phyloP scores from a whole-genome alignment of 345 rosid species.

The Firmiana major region DNA sequence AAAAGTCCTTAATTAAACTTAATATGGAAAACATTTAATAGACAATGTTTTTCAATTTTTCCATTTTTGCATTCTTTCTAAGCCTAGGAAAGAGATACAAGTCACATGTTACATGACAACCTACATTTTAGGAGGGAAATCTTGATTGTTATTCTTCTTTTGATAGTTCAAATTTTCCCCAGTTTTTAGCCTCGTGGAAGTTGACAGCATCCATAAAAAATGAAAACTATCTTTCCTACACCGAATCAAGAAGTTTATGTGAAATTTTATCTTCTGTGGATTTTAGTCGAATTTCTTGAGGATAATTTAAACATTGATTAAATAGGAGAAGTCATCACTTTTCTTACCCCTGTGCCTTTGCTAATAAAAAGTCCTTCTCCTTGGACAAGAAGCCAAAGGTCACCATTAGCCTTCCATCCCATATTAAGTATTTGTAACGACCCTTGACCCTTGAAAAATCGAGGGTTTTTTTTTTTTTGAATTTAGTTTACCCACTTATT shows the following conservation, averaged over 20 bases:
- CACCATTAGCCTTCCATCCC: slow-evolving; percentile 99
- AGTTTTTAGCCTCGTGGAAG: not conserved
- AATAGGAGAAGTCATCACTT: not conserved
- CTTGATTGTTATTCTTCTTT: not conserved
- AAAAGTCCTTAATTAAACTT: not conserved
- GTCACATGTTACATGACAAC: not conserved
- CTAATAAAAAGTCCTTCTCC: slow-evolving; percentile 98
- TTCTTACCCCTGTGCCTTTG: slow-evolving; percentile 86
- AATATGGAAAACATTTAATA: not conserved
- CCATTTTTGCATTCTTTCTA: not conserved
- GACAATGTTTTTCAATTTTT: not conserved
- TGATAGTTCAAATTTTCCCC: not conserved
- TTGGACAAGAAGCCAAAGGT: slow-evolving; percentile 98
- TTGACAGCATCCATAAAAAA: not conserved
- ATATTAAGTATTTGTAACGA: slow-evolving; percentile 92
- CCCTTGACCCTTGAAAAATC: no score
- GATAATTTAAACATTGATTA: not conserved
- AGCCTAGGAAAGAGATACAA: not conserved
- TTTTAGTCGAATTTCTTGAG: not conserved
- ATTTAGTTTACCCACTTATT: no score
- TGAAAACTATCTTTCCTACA: not conserved
- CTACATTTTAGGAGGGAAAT: not conserved
- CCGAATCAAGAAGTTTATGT: not conserved
- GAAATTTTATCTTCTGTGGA: not conserved
- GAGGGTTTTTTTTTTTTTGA: no score